Percentiles rank a stretch among this genome's conserved stretches.
These are phyloP conservation scores for Cornus suecica DNA, from an alignment of 148 eudicot species.

Conservation along the genomic window DNA sequence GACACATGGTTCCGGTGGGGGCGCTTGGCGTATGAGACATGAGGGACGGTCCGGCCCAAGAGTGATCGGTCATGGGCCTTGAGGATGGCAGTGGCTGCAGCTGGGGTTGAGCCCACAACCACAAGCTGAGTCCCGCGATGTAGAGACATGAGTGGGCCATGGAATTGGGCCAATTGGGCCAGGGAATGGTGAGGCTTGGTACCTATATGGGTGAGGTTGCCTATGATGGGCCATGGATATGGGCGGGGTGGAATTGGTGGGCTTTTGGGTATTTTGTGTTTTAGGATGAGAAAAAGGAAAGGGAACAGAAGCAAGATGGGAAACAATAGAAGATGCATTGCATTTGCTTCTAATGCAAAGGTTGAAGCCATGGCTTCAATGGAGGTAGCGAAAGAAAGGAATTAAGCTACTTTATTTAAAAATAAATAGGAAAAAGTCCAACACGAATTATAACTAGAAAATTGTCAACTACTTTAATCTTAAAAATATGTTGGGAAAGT, in stretches of 20 bases:
- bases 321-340: background rate
- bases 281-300: background rate
- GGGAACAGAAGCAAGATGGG: background rate
- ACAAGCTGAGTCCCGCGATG: slow-evolving; percentile 2
- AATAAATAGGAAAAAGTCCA: too few relatives aligned
- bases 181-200: slow-evolving; percentile 8
- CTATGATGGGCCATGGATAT: slow-evolving; percentile 24
- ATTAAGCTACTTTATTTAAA: too few relatives aligned
- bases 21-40: background rate
- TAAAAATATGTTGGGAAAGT: too few relatives aligned
- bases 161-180: slow-evolving; percentile 9
- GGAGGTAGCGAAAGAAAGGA: background rate
- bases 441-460: too few relatives aligned
- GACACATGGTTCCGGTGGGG: slow-evolving; percentile 8
- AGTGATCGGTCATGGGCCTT: slow-evolving; percentile 19
- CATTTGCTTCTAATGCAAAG: background rate
- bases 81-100: slow-evolving; percentile 23
- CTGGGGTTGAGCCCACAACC: slow-evolving; percentile 19
- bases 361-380: background rate
- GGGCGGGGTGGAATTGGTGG: slow-evolving; percentile 26
- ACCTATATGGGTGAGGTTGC: slow-evolving; percentile 11
- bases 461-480: too few relatives aligned
- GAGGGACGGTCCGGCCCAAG: background rate
- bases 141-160: slow-evolving; percentile 20
- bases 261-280: background rate